A percentile compares a stretch with the other conserved stretches of the same genome.
These are phyloP conservation scores for Schizonepeta tenuifolia DNA, from an alignment of 257 asterid genomes.

Conservation along the genomic window DNA sequence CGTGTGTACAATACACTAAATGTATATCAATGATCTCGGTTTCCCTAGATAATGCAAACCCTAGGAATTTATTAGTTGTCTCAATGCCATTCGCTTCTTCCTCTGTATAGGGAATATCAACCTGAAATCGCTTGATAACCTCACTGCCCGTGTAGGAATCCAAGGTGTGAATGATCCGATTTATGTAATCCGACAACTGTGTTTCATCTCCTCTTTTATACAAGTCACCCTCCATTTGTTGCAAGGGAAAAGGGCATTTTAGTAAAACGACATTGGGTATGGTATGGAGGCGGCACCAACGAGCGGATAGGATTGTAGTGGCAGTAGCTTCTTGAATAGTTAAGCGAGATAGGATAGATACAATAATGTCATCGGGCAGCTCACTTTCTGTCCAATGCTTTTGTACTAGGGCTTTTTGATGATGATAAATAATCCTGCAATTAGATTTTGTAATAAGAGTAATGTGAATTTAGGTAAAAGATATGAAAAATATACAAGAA, in stretches of 20 bases:
- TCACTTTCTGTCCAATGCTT: neutral
- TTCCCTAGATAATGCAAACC: neutral
- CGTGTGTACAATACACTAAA: neutral
- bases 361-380: neutral
- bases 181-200: neutral
- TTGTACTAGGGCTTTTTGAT: too few relatives aligned
- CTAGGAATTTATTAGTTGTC: neutral
- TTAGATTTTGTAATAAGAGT: too few relatives aligned
- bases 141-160: neutral
- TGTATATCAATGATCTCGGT: neutral
- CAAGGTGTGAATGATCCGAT: neutral
- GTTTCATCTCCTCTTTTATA: too few relatives aligned
- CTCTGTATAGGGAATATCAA: neutral
- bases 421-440: too few relatives aligned
- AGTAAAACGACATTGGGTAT: neutral
- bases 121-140: neutral
- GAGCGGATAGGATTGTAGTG: neutral
- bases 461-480: too few relatives aligned
- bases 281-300: neutral
- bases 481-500: too few relatives aligned
- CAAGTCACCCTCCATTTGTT: neutral
- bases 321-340: neutral
- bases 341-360: neutral
- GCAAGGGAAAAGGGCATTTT: neutral
- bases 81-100: neutral